Base-by-base conservation (phyloP, 192 early-diverging fungal species). In the Geranomyces variabilis region DNA sequence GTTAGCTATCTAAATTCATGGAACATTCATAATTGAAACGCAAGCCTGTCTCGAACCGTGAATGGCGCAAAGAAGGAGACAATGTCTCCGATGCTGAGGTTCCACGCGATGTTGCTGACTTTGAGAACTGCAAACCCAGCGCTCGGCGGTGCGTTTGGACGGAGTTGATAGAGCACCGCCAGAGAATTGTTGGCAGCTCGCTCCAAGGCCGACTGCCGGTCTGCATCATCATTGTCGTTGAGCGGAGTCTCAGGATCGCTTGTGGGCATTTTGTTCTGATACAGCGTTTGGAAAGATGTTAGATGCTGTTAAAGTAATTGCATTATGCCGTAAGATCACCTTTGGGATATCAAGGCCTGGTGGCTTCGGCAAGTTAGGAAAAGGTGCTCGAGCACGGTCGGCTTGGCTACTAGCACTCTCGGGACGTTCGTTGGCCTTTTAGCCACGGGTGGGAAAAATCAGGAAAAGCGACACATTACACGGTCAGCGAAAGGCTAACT, bases 61-160 rank as follows among this genome's bases (percentile, higher is more conserved):
- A 60, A 58, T 7, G 70, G 70, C 8, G 53, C 48, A 31, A 81
- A 76, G 62, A 73, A 81, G 30, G 55, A 69, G 41, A 73, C 43
- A 15, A 81, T 56, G 22, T 81, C 80, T n/a, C 30, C 17, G 58
- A 76, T 67, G 47, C 69, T 73, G 26, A 77, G 56, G 43, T 81
- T 77, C 74, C 74, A 79, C 5, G 74, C 57, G 46, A 77, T 76
- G 46, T 75, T 75, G 55, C 63, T 76, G 30, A 81, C 46, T 56
- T 74, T 75, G 10, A 81, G 31, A 48, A 81, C 80, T 21, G 75
- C 63, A 57, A 73, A 75, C 7, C 71, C 26, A 13, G 46, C 45
- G n/a, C 69, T 76, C 10, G 70, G 58, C 13, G 69, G 62, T 15
- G 70, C 70, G 36, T 68, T 73, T n/a, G 53, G 66, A 14, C 76